Base-by-base conservation (phyloP, 2,329 filamentous ascomycete species). In the Capronia americana region DNA sequence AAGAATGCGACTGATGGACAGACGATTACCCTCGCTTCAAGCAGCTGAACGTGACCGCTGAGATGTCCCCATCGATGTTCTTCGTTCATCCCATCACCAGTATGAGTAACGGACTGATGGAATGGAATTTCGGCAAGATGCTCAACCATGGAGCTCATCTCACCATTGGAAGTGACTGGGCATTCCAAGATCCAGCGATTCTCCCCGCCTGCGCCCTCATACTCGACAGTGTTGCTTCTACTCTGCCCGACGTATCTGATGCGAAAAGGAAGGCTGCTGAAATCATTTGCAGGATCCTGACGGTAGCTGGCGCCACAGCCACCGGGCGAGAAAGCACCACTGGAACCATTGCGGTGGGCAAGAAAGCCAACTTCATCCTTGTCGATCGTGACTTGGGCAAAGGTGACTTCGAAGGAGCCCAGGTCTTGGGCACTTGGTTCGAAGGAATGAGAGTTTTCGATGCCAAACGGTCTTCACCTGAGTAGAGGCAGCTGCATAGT, bases 341-440 rank as follows among this genome's bases (percentile, higher is more conserved):
- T n/a, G 75, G 75, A 17, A 76, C 73, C 57, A 73, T 78, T 32
- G 72, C 74, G 63, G 68, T 75, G 1, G 73, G 75, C 17, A 77
- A 78, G 71, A 74, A 70, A 57, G 75, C 75, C 20, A 76, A 75
- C 63, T 76, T 77, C 41, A 75, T 77, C 53, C 67, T 73, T 10
- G 65, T 76, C 54, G 72, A 76, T 65, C 55, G 69, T 17, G 73
- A 77, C 67, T 66, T 77, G 32, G 75, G 71, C 53, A 67, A 71
- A 34, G 76, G 74, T 1, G 65, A 73, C 8, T 76, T 77, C 55
- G 68, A 65, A 3, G 73, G 70, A 1, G 75, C 75, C 10, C 69
- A 48, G 26, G 74, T 77, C 11, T 46, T 76, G 58, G 68, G 69
- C 63, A 76, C 75, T 1, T 76, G 73, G 60, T 77, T 77, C 60